Evolutionary conservation across 805 yeast species (phyloP).

Genomic region (Lachancea sp.): DNA sequence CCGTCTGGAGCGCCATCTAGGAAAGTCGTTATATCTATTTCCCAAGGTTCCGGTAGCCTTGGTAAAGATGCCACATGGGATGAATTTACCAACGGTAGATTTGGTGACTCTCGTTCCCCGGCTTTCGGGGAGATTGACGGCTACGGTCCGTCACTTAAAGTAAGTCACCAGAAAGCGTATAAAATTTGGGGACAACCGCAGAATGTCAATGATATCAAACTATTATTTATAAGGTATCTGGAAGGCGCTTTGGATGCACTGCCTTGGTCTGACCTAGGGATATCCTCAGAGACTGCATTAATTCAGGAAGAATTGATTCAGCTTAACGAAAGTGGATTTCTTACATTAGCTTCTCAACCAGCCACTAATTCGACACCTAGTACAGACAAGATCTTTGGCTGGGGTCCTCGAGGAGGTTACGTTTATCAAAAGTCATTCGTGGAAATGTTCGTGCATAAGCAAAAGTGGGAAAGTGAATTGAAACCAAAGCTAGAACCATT

Average conservation of each 20-base stretch:
- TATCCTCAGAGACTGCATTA: constrained; percentile 83
- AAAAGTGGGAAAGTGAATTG: constrained; percentile 56
- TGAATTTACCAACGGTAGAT: constrained; percentile 93
- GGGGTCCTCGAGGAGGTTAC: constrained; percentile 91
- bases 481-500: constrained; percentile 43
- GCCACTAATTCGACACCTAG: constrained; percentile 76
- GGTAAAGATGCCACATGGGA: constrained; percentile 96
- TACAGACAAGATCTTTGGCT: constrained; percentile 84
- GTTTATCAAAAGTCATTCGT: constrained; percentile 92
- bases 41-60: constrained; percentile 74
- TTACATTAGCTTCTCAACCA: constrained; percentile 94
- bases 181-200: constrained; percentile 79
- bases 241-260: constrained; percentile 67
- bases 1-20: constrained; percentile 36
- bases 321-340: constrained; percentile 65
- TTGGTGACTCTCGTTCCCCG: constrained; percentile 91
- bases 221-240: constrained; percentile 64
- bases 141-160: constrained; percentile 86
- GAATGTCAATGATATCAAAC: constrained; percentile 50
- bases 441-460: constrained; percentile 74
- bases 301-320: constrained; percentile 87
- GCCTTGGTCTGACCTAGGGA: constrained; percentile 88
- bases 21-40: constrained; percentile 63
- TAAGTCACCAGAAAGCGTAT: constrained; percentile 58
- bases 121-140: constrained; percentile 98